Conservation (phyloP, 352 stramenopile genomes). For the Globisporangium cystogenes region DNA sequence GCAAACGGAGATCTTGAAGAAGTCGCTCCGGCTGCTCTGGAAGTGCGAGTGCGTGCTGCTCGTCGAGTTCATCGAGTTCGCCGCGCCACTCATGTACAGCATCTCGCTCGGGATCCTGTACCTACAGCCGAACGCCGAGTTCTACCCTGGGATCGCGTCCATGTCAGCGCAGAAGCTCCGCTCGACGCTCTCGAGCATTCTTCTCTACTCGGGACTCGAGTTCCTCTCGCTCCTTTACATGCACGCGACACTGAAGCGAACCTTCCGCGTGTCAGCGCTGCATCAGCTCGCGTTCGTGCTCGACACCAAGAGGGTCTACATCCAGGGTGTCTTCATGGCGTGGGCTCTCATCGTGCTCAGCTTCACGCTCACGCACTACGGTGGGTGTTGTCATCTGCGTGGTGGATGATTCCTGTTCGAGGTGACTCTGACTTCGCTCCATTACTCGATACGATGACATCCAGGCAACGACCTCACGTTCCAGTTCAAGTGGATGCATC, state of each 20-base stretch:
- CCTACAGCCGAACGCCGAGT: constrained; percentile 1
- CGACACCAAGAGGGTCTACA: too few species aligned
- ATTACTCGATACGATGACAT: not conserved
- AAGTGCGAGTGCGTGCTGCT: constrained; percentile 4
- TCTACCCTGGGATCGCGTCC: constrained; percentile 1
- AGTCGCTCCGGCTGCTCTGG: constrained; percentile 3
- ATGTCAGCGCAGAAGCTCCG: constrained; percentile 7
- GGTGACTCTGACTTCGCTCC: not conserved
- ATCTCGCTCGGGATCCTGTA: constrained; percentile 1
- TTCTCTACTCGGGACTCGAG: constrained; percentile 21
- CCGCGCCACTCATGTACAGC: not conserved
- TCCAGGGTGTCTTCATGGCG: not conserved
- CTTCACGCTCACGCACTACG: constrained; percentile 4
- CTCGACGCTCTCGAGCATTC: not conserved
- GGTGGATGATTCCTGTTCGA: too few species aligned
- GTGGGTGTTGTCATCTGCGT: not conserved
- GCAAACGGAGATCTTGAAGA: not conserved
- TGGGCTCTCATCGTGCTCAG: not conserved
- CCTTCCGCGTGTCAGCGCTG: too few species aligned
- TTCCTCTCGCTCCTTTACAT: constrained; percentile 15
- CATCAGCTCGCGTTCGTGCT: too few species aligned
- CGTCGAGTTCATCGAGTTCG: constrained; percentile 7
- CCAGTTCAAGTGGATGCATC: not conserved
- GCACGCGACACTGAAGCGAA: too few species aligned
- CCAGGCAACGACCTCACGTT: constrained; percentile 2